Conservation (phyloP, 2,329 filamentous ascomycete species). For the Aspergillus chevalieri region DNA sequence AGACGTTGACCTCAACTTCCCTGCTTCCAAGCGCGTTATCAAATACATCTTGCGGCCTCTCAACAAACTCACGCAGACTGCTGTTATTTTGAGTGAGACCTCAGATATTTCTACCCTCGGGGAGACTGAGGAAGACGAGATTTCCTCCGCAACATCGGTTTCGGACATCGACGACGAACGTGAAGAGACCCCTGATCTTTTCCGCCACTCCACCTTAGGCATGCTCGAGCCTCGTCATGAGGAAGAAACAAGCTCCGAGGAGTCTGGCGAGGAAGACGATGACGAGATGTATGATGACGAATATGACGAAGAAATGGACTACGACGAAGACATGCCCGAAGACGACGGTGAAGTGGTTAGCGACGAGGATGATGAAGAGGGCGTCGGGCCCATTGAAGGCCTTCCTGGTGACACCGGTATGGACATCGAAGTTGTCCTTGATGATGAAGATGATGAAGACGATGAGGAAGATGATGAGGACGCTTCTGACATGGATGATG, state of each 20-base stretch:
- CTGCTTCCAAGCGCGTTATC: conserved; percentile 84
- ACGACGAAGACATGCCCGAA: conserved; percentile 72
- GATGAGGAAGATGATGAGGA: conserved; percentile 54
- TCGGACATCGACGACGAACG: conserved; percentile 81
- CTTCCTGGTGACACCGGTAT: conserved; percentile 55
- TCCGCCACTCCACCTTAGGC: conserved; percentile 89
- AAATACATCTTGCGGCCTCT: conserved; percentile 93
- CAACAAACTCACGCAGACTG: conserved; percentile 78
- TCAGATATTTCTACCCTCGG: conserved; percentile 66
- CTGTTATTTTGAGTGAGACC: conserved; percentile 74
- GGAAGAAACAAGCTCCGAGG: conserved; percentile 71
- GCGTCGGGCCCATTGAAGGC: conserved; percentile 67
- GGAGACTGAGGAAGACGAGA: conserved; percentile 76
- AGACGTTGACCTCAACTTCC: conserved; percentile 92
- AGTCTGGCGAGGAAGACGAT: conserved; percentile 59
- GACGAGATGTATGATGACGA: conserved; percentile 92
- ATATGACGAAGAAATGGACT: conserved; percentile 86
- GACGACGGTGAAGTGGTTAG: conserved; percentile 84
- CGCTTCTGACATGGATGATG: conserved; percentile 55
- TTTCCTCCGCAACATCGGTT: conserved; percentile 78
- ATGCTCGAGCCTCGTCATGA: conserved; percentile 84
- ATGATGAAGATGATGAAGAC: conserved; percentile 60
- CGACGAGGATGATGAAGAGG: conserved; percentile 77
- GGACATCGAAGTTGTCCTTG: conserved; percentile 85
- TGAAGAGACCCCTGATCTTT: conserved; percentile 93